phyloP scores from a whole-genome alignment of 2,329 filamentous ascomycete genomes.

The Neocatenulostroma microsporum region DNA sequence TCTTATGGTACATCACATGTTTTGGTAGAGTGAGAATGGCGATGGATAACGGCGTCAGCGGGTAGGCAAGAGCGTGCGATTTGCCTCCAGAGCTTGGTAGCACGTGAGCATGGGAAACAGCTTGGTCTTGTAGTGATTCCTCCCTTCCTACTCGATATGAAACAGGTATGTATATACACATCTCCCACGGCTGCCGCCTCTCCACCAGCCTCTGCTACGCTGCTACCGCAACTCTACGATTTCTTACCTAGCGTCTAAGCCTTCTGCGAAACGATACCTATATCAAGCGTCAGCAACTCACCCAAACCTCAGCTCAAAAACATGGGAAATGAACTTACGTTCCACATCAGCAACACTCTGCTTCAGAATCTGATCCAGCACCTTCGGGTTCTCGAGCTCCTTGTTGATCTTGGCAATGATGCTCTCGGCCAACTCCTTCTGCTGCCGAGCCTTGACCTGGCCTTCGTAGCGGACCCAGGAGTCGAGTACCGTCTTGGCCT shows the following conservation, averaged over 20 bases:
- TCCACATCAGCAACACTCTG: constrained; percentile 95
- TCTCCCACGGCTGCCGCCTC: neutral
- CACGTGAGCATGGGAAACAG: no score
- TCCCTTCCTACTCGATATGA: no score
- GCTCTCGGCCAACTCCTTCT: constrained; percentile 85
- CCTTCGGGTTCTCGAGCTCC: constrained; percentile 97
- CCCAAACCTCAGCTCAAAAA: neutral
- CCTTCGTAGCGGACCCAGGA: constrained; percentile 98
- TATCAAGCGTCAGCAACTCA: no score
- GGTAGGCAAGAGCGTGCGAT: no score
- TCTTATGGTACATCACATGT: no score
- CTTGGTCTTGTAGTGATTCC: no score
- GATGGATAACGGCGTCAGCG: no score
- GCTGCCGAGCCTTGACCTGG: constrained; percentile 98
- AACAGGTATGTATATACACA: neutral
- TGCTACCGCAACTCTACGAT: no score
- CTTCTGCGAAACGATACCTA: constrained; percentile 13
- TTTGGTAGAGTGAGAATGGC: no score
- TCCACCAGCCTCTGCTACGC: neutral
- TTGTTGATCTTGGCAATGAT: constrained; percentile 98
- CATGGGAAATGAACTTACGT: constrained; percentile 52
- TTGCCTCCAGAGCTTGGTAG: no score
- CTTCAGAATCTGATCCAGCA: constrained; percentile 93
- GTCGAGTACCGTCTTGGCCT: constrained; percentile 93
- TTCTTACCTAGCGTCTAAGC: no score